Evolutionary conservation across 306 rosid genomes (phyloP).

Genomic region (Fragaria ananassa): DNA sequence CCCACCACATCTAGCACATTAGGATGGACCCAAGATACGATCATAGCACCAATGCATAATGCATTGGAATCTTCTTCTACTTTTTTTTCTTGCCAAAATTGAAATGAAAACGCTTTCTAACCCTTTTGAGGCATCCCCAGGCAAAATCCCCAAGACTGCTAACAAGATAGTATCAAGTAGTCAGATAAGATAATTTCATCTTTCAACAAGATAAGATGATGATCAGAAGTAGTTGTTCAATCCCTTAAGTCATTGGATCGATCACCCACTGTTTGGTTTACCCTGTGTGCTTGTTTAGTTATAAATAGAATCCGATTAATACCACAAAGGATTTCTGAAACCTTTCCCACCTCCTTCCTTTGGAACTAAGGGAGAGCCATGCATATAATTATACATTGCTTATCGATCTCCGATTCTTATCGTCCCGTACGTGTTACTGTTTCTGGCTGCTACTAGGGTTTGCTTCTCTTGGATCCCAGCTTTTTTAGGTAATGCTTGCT

Average conservation of each 20-base stretch:
- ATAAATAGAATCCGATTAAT: background rate
- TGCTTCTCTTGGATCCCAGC: background rate
- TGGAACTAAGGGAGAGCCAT: background rate
- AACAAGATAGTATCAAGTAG: background rate
- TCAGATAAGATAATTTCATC: background rate
- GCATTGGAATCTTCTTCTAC: background rate
- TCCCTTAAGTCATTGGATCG: conserved; percentile 4
- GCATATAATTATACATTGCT: background rate
- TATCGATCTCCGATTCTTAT: background rate
- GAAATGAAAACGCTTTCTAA: background rate
- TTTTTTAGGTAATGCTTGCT: background rate
- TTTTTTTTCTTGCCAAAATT: background rate
- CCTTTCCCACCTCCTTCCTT: background rate
- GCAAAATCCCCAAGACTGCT: background rate
- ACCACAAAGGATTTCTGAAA: background rate
- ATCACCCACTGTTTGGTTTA: background rate
- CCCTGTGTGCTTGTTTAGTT: background rate
- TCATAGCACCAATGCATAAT: background rate
- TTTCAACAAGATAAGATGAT: background rate
- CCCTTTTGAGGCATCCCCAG: background rate
- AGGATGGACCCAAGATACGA: background rate
- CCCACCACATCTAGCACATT: background rate
- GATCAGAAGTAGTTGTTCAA: background rate
- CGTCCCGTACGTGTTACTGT: background rate
- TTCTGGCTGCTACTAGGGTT: background rate